Conservation (phyloP, 2,329 filamentous ascomycete genomes). For the Pseudofabraea citricarpa region DNA sequence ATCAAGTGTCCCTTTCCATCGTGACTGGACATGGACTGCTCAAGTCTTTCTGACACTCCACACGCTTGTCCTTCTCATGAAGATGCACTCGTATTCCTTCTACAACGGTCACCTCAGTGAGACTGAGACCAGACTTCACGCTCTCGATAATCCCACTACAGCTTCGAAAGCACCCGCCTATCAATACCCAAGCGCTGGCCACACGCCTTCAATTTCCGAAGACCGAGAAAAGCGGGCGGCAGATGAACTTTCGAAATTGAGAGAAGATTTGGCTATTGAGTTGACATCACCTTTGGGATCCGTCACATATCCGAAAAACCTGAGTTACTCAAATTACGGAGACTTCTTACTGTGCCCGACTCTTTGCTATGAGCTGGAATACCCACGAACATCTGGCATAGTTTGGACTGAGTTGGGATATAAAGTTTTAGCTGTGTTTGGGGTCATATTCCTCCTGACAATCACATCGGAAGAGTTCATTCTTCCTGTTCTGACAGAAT, state of each 20-base stretch:
- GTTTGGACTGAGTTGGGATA: conserved; percentile 77
- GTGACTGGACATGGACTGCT: conserved; percentile 94
- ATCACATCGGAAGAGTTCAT: conserved; percentile 94
- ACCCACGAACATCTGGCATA: conserved; percentile 72
- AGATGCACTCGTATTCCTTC: conserved; percentile 98
- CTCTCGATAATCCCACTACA: conserved; percentile 72
- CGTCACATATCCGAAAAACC: conserved; percentile 84
- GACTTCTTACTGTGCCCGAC: conserved; percentile 93
- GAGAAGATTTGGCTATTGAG: conserved; percentile 84
- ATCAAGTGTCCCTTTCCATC: conserved; percentile 67
- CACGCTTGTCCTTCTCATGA: conserved; percentile 90
- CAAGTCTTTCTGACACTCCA: conserved; percentile 94
- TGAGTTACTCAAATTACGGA: conserved; percentile 74
- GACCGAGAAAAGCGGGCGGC: conserved; percentile 21
- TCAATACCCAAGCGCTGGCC: conserved; percentile 56
- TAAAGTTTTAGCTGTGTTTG: conserved; percentile 87
- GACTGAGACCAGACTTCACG: conserved; percentile 73
- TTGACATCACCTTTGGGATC: conserved; percentile 86
- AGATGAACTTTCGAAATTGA: conserved; percentile 61
- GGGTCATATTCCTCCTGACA: conserved; percentile 92
- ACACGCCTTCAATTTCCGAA: conserved; percentile 20
- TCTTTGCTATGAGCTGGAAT: conserved; percentile 95
- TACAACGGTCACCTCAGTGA: conserved; percentile 95
- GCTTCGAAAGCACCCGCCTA: conserved; percentile 67
- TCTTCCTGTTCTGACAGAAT: conserved; percentile 78